A percentile compares a stretch with the other conserved stretches of the same genome.
Evolutionary conservation across 305 asterid genomes (phyloP).

Genomic region (Fraxinus albicans): DNA sequence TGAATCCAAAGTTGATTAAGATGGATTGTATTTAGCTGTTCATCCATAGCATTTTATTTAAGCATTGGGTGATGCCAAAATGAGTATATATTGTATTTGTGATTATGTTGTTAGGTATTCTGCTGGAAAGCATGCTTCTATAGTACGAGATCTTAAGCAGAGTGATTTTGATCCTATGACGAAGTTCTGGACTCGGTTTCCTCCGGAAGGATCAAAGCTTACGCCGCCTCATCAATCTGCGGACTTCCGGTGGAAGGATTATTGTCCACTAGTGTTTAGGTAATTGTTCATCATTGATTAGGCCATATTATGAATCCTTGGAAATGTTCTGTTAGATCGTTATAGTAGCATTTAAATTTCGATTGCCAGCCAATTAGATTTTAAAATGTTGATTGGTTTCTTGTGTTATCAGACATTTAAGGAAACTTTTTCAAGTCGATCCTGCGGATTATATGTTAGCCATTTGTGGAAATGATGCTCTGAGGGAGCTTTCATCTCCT

Average conservation of each 20-base stretch:
- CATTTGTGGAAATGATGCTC: conserved; percentile 87
- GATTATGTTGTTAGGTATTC: conserved; percentile 52
- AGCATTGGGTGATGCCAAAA: neutral
- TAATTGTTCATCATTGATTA: conserved; percentile 22
- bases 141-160: conserved; percentile 49
- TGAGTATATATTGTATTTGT: conserved; percentile 7
- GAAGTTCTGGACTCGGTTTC: conserved; percentile 91
- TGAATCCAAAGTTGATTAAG: conserved; percentile 2
- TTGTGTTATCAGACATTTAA: conserved; percentile 58
- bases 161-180: conserved; percentile 90
- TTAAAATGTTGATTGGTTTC: conserved; percentile 24
- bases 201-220: conserved; percentile 76
- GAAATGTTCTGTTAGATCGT: neutral
- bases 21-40: neutral
- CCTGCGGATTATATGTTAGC: conserved; percentile 98
- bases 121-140: conserved; percentile 76
- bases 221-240: conserved; percentile 86
- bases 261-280: conserved; percentile 92
- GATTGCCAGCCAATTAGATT: conserved; percentile 12
- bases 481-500: conserved; percentile 95
- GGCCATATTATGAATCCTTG: neutral
- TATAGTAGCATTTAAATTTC: neutral
- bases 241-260: conserved; percentile 96
- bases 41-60: neutral
- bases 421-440: conserved; percentile 91